phyloP scores from a whole-genome alignment of 108 stramenopile genomes.

The Stephanodiscus triporus region DNA sequence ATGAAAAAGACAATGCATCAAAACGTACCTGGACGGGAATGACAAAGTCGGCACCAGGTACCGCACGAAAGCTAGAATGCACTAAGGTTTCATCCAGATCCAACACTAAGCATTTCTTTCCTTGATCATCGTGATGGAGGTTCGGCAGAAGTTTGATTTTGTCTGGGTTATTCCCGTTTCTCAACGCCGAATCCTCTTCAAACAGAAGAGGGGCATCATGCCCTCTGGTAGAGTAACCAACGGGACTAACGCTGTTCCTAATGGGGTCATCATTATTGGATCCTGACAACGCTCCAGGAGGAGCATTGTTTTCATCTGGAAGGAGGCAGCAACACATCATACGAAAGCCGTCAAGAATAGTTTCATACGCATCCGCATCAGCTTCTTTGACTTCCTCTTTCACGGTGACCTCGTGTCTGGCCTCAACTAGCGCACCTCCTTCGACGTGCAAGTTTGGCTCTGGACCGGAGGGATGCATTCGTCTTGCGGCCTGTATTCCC shows the following conservation, averaged over 20 bases:
- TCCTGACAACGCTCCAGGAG: no score
- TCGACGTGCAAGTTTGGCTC: constrained; percentile 64
- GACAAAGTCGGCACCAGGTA: constrained; percentile 94
- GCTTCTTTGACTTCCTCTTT: constrained; percentile 40
- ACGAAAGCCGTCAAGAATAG: constrained; percentile 75
- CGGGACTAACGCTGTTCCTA: not conserved
- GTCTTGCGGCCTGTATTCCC: constrained; percentile 61
- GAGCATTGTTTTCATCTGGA: constrained; percentile 39
- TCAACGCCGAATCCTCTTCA: constrained; percentile 46
- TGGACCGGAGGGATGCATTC: constrained; percentile 57
- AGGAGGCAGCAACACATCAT: constrained; percentile 88
- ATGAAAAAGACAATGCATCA: not conserved
- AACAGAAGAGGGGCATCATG: constrained; percentile 47
- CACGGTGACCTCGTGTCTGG: not conserved
- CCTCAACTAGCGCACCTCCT: not conserved
- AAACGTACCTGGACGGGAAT: constrained; percentile 93
- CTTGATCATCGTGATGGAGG: constrained; percentile 71
- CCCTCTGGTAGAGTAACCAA: constrained; percentile 43
- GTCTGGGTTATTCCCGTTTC: constrained; percentile 23
- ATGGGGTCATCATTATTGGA: no score
- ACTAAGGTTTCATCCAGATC: constrained; percentile 99
- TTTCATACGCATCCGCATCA: constrained; percentile 71
- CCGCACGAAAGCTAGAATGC: constrained; percentile 96
- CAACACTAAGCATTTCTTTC: constrained; percentile 93
- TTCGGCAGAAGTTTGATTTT: constrained; percentile 61